phyloP scores from a whole-genome alignment of 441 rosid species.

The Theobroma grandiflorum region DNA sequence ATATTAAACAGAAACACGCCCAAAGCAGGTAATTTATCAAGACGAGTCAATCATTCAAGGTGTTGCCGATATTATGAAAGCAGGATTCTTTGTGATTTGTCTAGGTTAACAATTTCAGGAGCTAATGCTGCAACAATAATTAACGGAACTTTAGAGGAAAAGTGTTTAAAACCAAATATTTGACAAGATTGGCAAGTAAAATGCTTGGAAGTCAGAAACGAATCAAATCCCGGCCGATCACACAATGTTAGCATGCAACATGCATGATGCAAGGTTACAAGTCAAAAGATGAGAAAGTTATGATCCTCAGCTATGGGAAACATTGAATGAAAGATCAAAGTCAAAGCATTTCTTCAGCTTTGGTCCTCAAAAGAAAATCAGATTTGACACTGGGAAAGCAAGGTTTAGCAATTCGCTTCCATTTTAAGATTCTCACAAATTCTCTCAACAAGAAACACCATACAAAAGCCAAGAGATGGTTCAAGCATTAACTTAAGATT shows the following conservation, averaged over 20 bases:
- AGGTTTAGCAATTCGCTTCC: not conserved
- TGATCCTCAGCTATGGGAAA: not conserved
- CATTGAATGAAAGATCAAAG: not conserved
- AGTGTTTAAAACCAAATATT: not conserved
- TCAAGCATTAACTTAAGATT: not conserved
- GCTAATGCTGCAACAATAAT: not conserved
- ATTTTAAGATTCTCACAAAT: not conserved
- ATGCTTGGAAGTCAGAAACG: constrained; percentile 2
- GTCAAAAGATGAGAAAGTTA: not conserved
- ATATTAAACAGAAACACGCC: not conserved
- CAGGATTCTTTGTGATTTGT: constrained; percentile 6
- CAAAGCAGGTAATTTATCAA: not conserved
- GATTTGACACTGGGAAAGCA: not conserved
- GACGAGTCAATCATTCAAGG: not conserved
- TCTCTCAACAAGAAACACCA: not conserved
- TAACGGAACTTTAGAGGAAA: not conserved
- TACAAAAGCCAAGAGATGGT: not conserved
- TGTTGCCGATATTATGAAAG: not conserved
- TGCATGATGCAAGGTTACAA: not conserved
- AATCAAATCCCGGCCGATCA: not conserved
- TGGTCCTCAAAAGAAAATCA: not conserved
- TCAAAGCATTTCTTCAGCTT: constrained; percentile 4
- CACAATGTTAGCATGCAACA: not conserved
- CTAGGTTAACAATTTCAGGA: not conserved
- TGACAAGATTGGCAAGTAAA: not conserved